Evolutionary conservation across 2,329 filamentous ascomycete species (phyloP).

Genomic region (Dothideomycetes sp.): DNA sequence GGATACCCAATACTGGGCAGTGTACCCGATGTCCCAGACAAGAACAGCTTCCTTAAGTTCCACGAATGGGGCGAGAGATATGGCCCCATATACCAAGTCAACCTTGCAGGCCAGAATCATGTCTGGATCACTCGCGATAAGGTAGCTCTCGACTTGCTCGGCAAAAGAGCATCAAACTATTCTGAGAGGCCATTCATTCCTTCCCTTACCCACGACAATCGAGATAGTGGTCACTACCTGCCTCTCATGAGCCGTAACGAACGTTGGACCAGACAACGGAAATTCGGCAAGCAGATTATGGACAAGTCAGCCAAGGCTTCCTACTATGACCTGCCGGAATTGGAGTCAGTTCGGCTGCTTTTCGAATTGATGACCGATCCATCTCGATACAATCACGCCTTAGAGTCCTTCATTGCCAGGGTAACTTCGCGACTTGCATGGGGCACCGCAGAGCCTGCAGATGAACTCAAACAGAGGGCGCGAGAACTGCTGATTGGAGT

Average conservation of each 20-base stretch:
- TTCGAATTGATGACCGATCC: conserved; percentile 33
- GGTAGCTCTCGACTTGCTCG: conserved; percentile 30
- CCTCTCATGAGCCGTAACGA: conserved; percentile 31
- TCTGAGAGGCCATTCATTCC: conserved; percentile 36
- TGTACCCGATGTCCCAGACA: conserved; percentile 31
- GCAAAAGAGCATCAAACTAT: conserved; percentile 34
- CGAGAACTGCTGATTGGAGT: conserved; percentile 35
- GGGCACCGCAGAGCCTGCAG: conserved; percentile 32
- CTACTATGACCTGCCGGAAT: conserved; percentile 33
- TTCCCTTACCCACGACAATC: conserved; percentile 31
- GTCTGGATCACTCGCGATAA: conserved; percentile 34
- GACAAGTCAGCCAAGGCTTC: conserved; percentile 27
- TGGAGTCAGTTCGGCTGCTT: conserved; percentile 34
- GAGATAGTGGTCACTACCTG: conserved; percentile 33
- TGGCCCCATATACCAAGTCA: conserved; percentile 34
- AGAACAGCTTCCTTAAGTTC: conserved; percentile 34
- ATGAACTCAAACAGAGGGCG: conserved; percentile 36
- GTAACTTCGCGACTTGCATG: conserved; percentile 37
- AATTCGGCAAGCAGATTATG: conserved; percentile 36
- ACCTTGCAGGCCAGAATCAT: conserved; percentile 33
- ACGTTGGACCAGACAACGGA: conserved; percentile 30
- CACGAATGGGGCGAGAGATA: conserved; percentile 34
- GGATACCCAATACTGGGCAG: conserved; percentile 32
- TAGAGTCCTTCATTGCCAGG: conserved; percentile 34
- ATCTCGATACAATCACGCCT: conserved; percentile 29